Evolutionary conservation across 2,329 filamentous ascomycete genomes (phyloP).

Genomic region (Aspergillus piperis): DNA sequence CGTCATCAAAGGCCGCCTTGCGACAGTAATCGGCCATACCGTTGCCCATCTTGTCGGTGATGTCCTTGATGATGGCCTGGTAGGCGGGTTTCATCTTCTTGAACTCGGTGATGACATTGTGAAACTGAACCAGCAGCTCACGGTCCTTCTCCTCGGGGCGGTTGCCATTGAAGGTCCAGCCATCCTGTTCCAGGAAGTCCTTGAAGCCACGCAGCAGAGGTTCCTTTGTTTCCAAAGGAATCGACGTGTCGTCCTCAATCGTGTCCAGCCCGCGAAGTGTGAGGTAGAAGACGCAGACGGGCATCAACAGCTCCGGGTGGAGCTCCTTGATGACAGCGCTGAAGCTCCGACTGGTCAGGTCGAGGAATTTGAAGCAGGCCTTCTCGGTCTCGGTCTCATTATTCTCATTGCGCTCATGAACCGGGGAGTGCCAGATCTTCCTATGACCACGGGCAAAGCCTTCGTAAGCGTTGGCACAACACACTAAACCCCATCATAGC

Average conservation of each 20-base stretch:
- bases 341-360: slow-evolving; percentile 91
- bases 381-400: slow-evolving; percentile 74
- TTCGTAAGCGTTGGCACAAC: slow-evolving; percentile 17
- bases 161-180: slow-evolving; percentile 87
- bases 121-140: slow-evolving; percentile 88
- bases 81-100: slow-evolving; percentile 85
- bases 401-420: slow-evolving; percentile 75
- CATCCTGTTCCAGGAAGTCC: slow-evolving; percentile 73
- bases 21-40: slow-evolving; percentile 96
- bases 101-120: slow-evolving; percentile 81
- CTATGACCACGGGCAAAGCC: slow-evolving; percentile 48
- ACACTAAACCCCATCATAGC: slow-evolving; percentile 6
- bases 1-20: slow-evolving; percentile 76
- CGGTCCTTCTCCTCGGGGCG: slow-evolving; percentile 92
- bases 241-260: slow-evolving; percentile 98
- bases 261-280: slow-evolving; percentile 90
- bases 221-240: slow-evolving; percentile 78
- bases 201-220: slow-evolving; percentile 83
- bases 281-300: slow-evolving; percentile 89
- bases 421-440: slow-evolving; percentile 96
- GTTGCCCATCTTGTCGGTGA: slow-evolving; percentile 92
- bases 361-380: slow-evolving; percentile 83
- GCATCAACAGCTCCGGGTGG: slow-evolving; percentile 88
- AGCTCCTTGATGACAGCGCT: slow-evolving; percentile 91
- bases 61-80: slow-evolving; percentile 84